Evolutionary conservation across 257 asterid genomes (phyloP), one percentile per base, ranked within the genome.

Genomic region (Gentiana dahurica): DNA sequence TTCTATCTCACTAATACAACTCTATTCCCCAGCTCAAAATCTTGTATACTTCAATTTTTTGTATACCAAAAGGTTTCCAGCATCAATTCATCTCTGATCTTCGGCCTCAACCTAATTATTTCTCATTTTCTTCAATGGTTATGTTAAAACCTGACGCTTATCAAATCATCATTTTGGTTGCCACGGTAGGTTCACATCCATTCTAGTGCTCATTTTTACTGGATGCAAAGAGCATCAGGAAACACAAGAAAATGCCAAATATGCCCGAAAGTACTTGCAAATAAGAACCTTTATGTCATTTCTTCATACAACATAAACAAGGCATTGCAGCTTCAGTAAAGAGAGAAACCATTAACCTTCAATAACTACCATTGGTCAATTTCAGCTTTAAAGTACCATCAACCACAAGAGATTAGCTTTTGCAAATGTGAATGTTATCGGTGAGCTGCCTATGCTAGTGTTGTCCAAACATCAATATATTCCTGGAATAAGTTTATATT

Each of bases 261-360:
- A n/a, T 55, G 36, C 48, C 36, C 34, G 37, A 37, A 36, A 36
- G 4, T 38, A 47, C 36, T 49, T 6, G 24, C 36, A 24, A 24
- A 35, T 34, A 32, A 60, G 15, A 36, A 37, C 34, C 24, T 32
- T 36, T 12, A 35, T 48, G 36, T 35, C 24, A 33, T 9, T 47
- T 48, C 57, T 3, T 5, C 43, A 1, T 39, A 32, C 8, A 51
- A 47, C 49, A 48, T 38, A 9, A 49, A 49, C 10, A 49, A 33
- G 36, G 5, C 34, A 38, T 51, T 54, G 51, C 62, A 32, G 35
- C 12, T 49, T 39, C 35, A 3, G 48, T 51, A 57, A 34, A 48
- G 51, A 53, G 37, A 43, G n/a, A 44, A 44, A 32, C 32, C 50
- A 44, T 54, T 53, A 51, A 11, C 60, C 36, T 58, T 44, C n/a